Conservation (phyloP, 192 early-diverging fungal species). For the Gigaspora rosea region DNA sequence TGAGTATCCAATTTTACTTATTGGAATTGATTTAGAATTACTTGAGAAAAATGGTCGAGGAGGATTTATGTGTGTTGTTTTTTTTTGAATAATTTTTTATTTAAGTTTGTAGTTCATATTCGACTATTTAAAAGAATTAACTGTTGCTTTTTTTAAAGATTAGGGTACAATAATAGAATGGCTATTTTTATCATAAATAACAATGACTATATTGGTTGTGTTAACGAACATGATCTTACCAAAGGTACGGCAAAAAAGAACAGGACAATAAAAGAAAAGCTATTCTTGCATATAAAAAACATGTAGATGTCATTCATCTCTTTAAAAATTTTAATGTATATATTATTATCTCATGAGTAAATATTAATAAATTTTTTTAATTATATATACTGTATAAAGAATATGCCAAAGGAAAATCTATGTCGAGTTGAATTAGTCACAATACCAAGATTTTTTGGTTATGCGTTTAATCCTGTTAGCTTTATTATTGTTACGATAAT, state of each 20-base stretch:
- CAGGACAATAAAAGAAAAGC: slow-evolving; percentile 32
- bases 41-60: slow-evolving; percentile 24
- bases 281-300: slow-evolving; percentile 27
- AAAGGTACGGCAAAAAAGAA: neutral
- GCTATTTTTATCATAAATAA: slow-evolving; percentile 12
- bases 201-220: slow-evolving; percentile 31
- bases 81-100: neutral
- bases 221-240: neutral
- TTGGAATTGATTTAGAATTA: slow-evolving; percentile 37
- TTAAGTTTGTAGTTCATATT: neutral
- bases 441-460: slow-evolving; percentile 48
- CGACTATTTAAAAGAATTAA: neutral
- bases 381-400: slow-evolving; percentile 11
- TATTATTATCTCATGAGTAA: too few relatives aligned
- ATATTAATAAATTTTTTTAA: neutral
- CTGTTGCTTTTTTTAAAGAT: neutral
- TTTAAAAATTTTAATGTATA: neutral
- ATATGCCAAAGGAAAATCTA: slow-evolving; percentile 22
- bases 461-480: too few relatives aligned
- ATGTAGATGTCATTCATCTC: slow-evolving; percentile 23
- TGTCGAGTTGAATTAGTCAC: slow-evolving; percentile 43
- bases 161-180: slow-evolving; percentile 17
- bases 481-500: too few relatives aligned
- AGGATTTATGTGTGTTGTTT: too few relatives aligned
- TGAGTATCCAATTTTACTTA: slow-evolving; percentile 56